Evolutionary conservation across 345 rosid genomes (phyloP).

Genomic region (Gossypium raimondii): DNA sequence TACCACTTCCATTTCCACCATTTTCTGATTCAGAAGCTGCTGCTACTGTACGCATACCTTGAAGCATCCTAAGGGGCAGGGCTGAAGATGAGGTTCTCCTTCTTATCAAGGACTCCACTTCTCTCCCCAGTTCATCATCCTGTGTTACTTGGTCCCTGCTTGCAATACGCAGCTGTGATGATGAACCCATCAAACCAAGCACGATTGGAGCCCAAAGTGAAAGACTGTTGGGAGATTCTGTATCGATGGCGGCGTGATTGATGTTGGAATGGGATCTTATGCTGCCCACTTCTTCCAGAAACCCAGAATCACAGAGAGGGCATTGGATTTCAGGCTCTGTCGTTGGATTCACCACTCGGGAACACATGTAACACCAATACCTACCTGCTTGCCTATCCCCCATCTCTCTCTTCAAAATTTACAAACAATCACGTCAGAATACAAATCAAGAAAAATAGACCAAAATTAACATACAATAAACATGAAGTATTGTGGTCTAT

Average conservation of each 20-base stretch:
- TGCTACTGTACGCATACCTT: conserved; percentile 17
- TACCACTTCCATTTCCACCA: conserved; percentile 18
- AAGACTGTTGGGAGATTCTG: conserved; percentile 27
- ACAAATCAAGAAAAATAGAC: not conserved
- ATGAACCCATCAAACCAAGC: conserved; percentile 34
- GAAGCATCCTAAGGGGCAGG: conserved; percentile 16
- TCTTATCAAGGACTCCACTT: conserved; percentile 20
- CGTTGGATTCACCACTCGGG: conserved; percentile 40
- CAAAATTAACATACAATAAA: not conserved
- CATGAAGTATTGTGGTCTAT: not conserved
- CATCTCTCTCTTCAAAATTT: conserved; percentile 33
- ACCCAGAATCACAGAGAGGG: conserved; percentile 52
- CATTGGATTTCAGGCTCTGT: conserved; percentile 43
- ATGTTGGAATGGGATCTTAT: conserved; percentile 14
- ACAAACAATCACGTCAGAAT: not conserved
- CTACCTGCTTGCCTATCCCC: conserved; percentile 44
- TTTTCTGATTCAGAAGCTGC: conserved; percentile 11
- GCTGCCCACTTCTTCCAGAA: conserved; percentile 46
- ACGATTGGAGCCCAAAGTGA: conserved; percentile 40
- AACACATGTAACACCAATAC: conserved; percentile 70
- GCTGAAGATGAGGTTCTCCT: conserved; percentile 23
- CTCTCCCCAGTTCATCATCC: conserved; percentile 25
- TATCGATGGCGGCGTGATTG: conserved; percentile 12
- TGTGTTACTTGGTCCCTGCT: conserved; percentile 19
- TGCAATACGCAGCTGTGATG: conserved; percentile 18